Evolutionary conservation across 306 rosid genomes (phyloP), one percentile per base, ranked within the genome.

Genomic region (Cicer cuneatum): DNA sequence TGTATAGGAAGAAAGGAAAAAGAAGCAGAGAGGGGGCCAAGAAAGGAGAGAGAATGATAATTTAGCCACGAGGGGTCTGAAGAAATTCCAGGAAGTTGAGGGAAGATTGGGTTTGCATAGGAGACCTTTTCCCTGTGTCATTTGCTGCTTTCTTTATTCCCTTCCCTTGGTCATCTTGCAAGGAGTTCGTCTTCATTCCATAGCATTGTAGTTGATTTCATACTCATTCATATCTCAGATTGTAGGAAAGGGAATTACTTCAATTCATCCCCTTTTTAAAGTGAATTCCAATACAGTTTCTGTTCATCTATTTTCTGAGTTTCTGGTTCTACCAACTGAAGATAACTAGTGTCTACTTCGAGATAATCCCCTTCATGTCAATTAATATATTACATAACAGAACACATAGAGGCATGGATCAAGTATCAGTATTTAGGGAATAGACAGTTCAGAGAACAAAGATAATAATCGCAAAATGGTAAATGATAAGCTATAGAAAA

Each of bases 401-500:
- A 78, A 21, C 15, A 29, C 29, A 52, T 7, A 19, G 46, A 67
- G 56, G 54, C 14, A 71, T 69, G 40, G 40, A 59, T n/a, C 21
- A 60, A 71, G 41, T 51, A 43, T 24, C 64, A 1, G 54, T 38
- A 57, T 10, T 51, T 68, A 54, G 38, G 39, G 47, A 72, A 46
- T 15, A 18, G 16, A 76, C 41, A 49, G 6, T 63, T 29, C 52
- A 45, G 60, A 76, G 57, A 14, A 59, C 24, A 38, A 19, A 41
- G 59, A 76, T 14, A 29, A 54, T 64, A 77, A 54, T 29, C 75
- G 53, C 14, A 54, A 53, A 21, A 56, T 52, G 38, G 42, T 16
- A 51, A 10, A 53, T 61, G 41, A 72, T 49, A 41, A 65, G 5
- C 35, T 63, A 83, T 18, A 63, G 53, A 82, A 62, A 79, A 48